A percentile compares a stretch with the other conserved stretches of the same genome.
Conservation (phyloP, 495 filamentous ascomycete genomes). For the Xylaria intraflava region DNA sequence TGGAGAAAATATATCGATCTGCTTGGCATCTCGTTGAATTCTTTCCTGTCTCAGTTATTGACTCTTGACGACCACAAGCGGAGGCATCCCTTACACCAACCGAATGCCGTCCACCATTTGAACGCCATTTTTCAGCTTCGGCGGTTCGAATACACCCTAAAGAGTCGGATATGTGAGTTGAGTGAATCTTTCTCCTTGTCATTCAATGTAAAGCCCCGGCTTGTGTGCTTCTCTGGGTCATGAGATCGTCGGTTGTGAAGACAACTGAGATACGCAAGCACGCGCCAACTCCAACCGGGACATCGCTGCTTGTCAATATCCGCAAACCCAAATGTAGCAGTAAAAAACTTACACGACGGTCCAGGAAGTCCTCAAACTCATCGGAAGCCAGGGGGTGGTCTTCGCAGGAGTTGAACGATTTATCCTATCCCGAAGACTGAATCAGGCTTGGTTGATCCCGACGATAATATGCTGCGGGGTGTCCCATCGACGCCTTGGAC, state of each 20-base stretch:
- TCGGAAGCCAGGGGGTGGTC: conserved; percentile 41
- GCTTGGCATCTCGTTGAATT: conserved; percentile 43
- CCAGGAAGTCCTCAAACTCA: conserved; percentile 49
- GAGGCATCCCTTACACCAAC: conserved; percentile 37
- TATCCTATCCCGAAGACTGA: neutral
- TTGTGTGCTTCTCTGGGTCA: no score
- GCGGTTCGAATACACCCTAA: conserved; percentile 45
- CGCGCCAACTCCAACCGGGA: no score
- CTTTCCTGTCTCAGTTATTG: conserved; percentile 19
- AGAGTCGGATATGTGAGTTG: neutral
- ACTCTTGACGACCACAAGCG: neutral
- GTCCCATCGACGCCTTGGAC: conserved; percentile 14
- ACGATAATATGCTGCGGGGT: neutral
- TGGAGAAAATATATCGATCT: conserved; percentile 46
- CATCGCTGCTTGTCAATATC: neutral
- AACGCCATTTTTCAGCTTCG: conserved; percentile 34
- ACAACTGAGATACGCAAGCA: neutral
- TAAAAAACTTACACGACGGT: conserved; percentile 34
- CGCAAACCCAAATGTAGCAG: no score
- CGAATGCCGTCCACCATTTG: conserved; percentile 38
- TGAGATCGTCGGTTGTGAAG: no score
- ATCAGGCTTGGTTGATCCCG: neutral
- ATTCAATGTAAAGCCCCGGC: neutral
- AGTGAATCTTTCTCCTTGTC: neutral
- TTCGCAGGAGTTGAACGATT: conserved; percentile 35